Percentiles rank a stretch among this genome's conserved stretches.
Conservation (phyloP, 805 yeast genomes). For the Tanozyma kutaoensis region DNA sequence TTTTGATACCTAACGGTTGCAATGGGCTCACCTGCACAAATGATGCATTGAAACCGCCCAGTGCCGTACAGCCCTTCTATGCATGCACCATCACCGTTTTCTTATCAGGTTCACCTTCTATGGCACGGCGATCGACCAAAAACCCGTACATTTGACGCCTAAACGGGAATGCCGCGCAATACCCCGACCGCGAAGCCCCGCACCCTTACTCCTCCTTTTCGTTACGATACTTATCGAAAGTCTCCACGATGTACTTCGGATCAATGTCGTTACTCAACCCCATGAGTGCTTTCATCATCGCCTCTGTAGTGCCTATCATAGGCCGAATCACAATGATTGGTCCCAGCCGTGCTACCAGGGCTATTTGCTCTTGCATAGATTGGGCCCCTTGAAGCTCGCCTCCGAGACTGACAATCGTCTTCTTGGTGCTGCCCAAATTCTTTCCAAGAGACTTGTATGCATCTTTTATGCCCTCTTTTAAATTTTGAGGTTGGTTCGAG, state of each 20-base stretch:
- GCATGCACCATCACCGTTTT: too few species aligned
- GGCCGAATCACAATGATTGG: conserved; percentile 78
- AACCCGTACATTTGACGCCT: too few species aligned
- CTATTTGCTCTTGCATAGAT: conserved; percentile 52
- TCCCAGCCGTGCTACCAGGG: conserved; percentile 57
- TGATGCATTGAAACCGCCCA: too few species aligned
- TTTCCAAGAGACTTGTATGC: conserved; percentile 65
- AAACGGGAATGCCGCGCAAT: too few species aligned
- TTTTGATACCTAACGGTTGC: too few species aligned
- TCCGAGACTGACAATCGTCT: conserved; percentile 47
- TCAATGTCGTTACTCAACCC: conserved; percentile 78
- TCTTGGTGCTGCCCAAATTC: conserved; percentile 53
- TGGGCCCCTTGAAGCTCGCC: conserved; percentile 52
- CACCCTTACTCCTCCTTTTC: too few species aligned
- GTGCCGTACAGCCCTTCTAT: too few species aligned
- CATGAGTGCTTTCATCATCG: conserved; percentile 65
- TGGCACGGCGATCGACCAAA: too few species aligned
- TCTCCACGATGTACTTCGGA: conserved; percentile 41
- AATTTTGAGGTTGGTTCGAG: conserved; percentile 68
- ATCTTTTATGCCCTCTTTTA: conserved; percentile 59
- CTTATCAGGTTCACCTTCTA: too few species aligned
- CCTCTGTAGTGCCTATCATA: conserved; percentile 86
- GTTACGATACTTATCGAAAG: conserved; percentile 51
- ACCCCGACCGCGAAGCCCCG: too few species aligned
- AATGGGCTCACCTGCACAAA: too few species aligned